These are phyloP conservation scores for Escallonia rubra DNA, from an alignment of 129 eudicot species.

Conservation along the genomic window DNA sequence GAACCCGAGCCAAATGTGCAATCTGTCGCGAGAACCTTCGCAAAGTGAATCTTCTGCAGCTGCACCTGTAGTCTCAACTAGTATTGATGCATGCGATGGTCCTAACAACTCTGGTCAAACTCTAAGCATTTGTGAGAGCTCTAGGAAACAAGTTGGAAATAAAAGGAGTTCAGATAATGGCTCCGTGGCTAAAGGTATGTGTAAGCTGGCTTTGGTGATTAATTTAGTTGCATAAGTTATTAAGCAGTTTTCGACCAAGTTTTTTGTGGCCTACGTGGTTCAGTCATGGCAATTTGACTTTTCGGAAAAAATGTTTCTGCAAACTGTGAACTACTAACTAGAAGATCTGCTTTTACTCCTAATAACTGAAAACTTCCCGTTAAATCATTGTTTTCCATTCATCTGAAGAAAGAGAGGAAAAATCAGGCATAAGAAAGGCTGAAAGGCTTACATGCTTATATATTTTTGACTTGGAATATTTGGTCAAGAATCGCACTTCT, in stretches of 20 bases:
- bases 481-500: background rate
- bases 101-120: conserved; percentile 60
- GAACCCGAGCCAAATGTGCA: conserved; percentile 42
- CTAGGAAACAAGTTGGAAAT: conserved; percentile 34
- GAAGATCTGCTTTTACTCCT: background rate
- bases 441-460: no score
- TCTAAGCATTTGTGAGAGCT: conserved; percentile 37
- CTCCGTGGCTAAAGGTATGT: conserved; percentile 35
- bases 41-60: conserved; percentile 85
- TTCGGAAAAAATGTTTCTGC: no score
- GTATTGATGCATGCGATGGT: conserved; percentile 68
- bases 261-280: no score
- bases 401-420: no score
- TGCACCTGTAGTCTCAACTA: conserved; percentile 51
- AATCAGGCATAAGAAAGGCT: no score
- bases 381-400: no score
- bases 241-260: no score
- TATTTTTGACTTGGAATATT: background rate
- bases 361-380: background rate
- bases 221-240: background rate
- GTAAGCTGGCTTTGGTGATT: background rate
- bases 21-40: conserved; percentile 56
- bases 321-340: background rate
- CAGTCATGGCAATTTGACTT: no score
- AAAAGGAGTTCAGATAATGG: conserved; percentile 27